These are phyloP conservation scores for Ammopiptanthus mongolicus DNA, from an alignment of 306 rosid genomes.

Conservation along the genomic window DNA sequence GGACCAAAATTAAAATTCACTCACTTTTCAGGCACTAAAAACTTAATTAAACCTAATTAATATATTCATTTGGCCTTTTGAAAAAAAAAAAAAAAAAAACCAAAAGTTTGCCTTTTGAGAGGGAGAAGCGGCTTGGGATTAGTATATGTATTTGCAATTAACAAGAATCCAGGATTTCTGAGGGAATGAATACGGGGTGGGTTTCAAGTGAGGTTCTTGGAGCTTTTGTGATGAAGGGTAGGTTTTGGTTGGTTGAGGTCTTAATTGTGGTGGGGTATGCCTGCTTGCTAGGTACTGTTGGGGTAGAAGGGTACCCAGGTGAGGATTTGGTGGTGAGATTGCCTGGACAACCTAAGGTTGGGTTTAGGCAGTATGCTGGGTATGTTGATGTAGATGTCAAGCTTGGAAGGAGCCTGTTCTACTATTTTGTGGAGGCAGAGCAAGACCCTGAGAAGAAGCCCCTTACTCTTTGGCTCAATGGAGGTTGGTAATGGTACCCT, in stretches of 20 bases:
- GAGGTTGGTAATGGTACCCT: conserved; percentile 43
- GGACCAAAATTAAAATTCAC: no score
- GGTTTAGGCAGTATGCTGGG: conserved; percentile 65
- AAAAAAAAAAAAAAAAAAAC: neutral
- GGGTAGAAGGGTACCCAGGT: conserved; percentile 44
- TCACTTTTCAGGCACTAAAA: no score
- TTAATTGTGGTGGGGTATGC: conserved; percentile 5
- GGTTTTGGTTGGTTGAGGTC: conserved; percentile 28
- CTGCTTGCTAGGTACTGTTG: neutral
- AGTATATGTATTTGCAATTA: neutral
- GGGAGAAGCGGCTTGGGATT: neutral
- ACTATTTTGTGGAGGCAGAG: conserved; percentile 72
- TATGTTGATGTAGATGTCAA: conserved; percentile 62
- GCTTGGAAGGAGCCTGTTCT: conserved; percentile 69
- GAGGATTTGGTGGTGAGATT: conserved; percentile 59
- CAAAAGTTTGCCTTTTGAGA: neutral
- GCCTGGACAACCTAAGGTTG: conserved; percentile 75
- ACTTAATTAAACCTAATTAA: no score
- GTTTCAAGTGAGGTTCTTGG: neutral
- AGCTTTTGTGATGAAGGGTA: conserved; percentile 33
- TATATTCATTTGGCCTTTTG: neutral
- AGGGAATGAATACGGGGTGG: neutral
- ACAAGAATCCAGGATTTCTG: neutral
- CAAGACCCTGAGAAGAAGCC: conserved; percentile 42
- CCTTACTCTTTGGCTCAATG: conserved; percentile 83